Evolutionary conservation across 192 early-diverging fungal genomes (phyloP), one percentile per base, ranked within the genome.

Genomic region (Coemansia sp.): DNA sequence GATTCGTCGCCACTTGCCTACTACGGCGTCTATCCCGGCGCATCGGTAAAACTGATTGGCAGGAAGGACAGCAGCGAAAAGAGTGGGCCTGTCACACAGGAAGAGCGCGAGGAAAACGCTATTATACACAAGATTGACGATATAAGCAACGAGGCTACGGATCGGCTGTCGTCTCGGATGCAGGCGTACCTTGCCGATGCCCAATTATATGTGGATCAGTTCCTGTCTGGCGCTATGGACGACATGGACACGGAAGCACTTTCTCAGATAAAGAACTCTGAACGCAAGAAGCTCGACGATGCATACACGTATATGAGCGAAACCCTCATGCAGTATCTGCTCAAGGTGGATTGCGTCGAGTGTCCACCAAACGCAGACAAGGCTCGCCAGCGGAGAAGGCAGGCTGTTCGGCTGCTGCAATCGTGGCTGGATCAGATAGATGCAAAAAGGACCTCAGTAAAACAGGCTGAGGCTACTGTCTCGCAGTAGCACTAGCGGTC

Each of bases 341-440:
- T 95, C 10, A 85, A 87, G 29, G 67, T 95, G 26, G 94, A 95
- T 71, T 83, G 86, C 3, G 88, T 94, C 13, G 83, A 76, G 34
- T 89, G 87, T 46, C 85, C 86, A 53, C 79, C 86, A 9, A 90
- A 87, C 2, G 87, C 91, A 61, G 87, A 91, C 28, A 84, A 84
- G 31, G 91, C 91, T 9, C 71, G 94, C 46, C 68, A 84, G 72
- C 88, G 86, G 73, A 73, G 94, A 75, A 81, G 85, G 62, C 86
- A 91, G 71, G 87, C 86, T 5, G 93, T 95, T 39, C 79, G 84
- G 65, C 64, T 82, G 35, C 80, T 89, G 21, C 93, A 95, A 78
- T 85, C 79, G 55, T 79, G 87, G 76, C 78, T 94, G 75, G 92
- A 94, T 74, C 72, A 84, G 61, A 83, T 92, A 70, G 94, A 95